Percentiles rank a stretch among this genome's conserved stretches.
phyloP scores from a whole-genome alignment of 1,284 basidiomycete species.

The Mycena citricolor region DNA sequence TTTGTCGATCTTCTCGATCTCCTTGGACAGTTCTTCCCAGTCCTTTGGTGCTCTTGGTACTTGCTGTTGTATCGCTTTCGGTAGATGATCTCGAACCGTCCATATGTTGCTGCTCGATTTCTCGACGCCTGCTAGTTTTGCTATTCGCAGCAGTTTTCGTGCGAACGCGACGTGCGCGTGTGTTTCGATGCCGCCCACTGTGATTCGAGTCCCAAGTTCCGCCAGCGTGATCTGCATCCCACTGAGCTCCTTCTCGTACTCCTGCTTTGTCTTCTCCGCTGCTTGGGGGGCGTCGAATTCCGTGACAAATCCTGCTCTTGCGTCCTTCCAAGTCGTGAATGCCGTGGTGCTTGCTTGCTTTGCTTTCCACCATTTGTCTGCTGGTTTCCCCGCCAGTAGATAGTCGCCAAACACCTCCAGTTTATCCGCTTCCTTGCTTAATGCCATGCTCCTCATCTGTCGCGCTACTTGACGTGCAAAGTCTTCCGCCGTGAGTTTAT shows the following conservation, averaged over 20 bases:
- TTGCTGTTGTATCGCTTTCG: slow-evolving; percentile 6
- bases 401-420: slow-evolving; percentile 7
- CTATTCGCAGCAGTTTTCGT: neutral
- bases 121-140: neutral
- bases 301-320: neutral
- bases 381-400: slow-evolving; percentile 4
- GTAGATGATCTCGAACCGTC: slow-evolving; percentile 6
- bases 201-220: slow-evolving; percentile 1
- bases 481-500: too few species aligned
- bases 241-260: slow-evolving; percentile 6
- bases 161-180: slow-evolving; percentile 6
- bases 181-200: neutral
- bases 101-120: neutral
- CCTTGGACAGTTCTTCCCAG: neutral
- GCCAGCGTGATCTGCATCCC: slow-evolving; percentile 1
- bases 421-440: too few species aligned
- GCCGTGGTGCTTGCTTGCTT: neutral
- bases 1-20: slow-evolving; percentile 6
- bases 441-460: too few species aligned
- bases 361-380: slow-evolving; percentile 5
- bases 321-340: neutral
- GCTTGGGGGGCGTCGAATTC: slow-evolving; percentile 1
- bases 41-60: neutral
- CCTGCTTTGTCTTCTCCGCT: slow-evolving; percentile 5
- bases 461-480: too few species aligned